Percentiles rank a stretch among this genome's conserved stretches.
Conservation (phyloP, 169 alveolate species). For the Plasmodium malariae region DNA sequence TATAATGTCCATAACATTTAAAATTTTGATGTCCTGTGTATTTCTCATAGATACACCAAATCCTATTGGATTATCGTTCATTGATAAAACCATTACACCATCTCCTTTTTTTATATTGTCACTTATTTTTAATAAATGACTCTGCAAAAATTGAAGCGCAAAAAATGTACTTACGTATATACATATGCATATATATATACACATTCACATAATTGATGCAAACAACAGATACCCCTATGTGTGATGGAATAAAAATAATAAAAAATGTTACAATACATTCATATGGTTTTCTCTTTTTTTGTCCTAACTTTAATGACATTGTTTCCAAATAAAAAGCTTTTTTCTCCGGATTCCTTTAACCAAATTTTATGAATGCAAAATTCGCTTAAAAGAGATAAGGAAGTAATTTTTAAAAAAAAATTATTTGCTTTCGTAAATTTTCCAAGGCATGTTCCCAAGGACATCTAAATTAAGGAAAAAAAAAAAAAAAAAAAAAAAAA, state of each 20-base stretch:
- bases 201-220: neutral
- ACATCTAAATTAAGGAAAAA: conserved; percentile 8
- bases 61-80: conserved; percentile 76
- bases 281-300: neutral
- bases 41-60: conserved; percentile 73
- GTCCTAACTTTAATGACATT: conserved; percentile 57
- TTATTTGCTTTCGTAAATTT: conserved; percentile 73
- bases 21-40: conserved; percentile 67
- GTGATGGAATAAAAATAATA: too few relatives aligned
- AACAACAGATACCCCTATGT: too few relatives aligned
- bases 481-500: neutral
- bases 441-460: conserved; percentile 74
- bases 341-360: conserved; percentile 76
- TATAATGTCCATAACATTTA: conserved; percentile 59
- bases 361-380: conserved; percentile 76
- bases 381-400: conserved; percentile 56
- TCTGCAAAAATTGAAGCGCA: conserved; percentile 16
- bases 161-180: neutral
- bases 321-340: conserved; percentile 70
- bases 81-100: conserved; percentile 64
- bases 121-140: conserved; percentile 62
- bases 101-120: conserved; percentile 76
- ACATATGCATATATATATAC: neutral
- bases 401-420: conserved; percentile 67
- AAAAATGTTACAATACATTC: neutral